Evolutionary conservation across 73 alveolate genomes (phyloP).

Genomic region (Symbiodinium pilosum): DNA sequence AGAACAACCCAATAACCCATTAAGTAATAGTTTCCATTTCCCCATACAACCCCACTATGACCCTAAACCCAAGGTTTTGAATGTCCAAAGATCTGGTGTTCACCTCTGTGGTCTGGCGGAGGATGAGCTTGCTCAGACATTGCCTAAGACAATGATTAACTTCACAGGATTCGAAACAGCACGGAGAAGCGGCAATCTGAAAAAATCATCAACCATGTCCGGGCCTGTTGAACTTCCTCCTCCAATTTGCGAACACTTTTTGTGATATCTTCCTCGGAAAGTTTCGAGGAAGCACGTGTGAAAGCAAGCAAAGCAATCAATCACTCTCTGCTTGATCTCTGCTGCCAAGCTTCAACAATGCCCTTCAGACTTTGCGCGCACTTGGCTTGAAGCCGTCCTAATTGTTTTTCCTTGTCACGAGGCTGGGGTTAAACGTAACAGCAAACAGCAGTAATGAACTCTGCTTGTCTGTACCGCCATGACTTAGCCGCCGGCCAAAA

Average conservation of each 20-base stretch:
- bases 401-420: not conserved
- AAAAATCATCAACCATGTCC: not conserved
- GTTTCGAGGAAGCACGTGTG: not conserved
- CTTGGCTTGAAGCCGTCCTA: constrained; percentile 9
- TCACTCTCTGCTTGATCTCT: too few relatives aligned
- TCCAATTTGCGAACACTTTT: not conserved
- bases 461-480: too few relatives aligned
- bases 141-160: not conserved
- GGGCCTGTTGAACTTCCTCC: not conserved
- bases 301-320: not conserved
- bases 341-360: not conserved
- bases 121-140: not conserved
- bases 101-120: not conserved
- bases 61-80: too few relatives aligned
- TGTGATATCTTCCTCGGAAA: not conserved
- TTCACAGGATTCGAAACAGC: too few relatives aligned
- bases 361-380: constrained; percentile 19
- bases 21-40: too few relatives aligned
- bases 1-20: too few relatives aligned
- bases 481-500: not conserved
- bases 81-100: not conserved
- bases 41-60: too few relatives aligned
- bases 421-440: not conserved
- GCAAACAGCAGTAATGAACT: too few relatives aligned
- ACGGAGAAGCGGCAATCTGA: too few relatives aligned